Evolutionary conservation across 345 rosid genomes (phyloP).

Genomic region (Nasturtium officinale): DNA sequence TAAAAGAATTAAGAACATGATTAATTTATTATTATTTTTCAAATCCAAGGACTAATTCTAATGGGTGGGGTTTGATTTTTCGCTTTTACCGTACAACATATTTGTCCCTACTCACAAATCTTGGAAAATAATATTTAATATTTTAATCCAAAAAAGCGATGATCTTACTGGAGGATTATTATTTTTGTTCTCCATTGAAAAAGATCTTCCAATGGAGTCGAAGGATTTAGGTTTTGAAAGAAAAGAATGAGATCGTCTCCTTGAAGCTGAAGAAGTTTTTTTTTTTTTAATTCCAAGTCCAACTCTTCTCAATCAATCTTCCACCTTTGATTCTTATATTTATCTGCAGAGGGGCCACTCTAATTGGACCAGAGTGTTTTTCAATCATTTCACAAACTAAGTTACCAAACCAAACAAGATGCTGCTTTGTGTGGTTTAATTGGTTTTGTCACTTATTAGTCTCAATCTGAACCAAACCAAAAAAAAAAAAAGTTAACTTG

Average conservation of each 20-base stretch:
- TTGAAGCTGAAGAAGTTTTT: conserved; percentile 10
- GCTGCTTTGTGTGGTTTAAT: not conserved
- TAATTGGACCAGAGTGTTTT: not conserved
- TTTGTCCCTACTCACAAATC: not conserved
- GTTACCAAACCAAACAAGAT: not conserved
- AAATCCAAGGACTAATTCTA: not conserved
- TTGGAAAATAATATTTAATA: not conserved
- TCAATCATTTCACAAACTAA: not conserved
- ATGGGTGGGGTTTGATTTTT: not conserved
- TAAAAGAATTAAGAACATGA: not conserved
- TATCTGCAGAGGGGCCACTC: not conserved
- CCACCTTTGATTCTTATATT: not conserved
- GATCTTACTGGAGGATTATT: conserved; percentile 18
- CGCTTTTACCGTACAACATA: not conserved
- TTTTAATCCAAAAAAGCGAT: not conserved
- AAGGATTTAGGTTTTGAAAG: not conserved
- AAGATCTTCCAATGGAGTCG: not conserved
- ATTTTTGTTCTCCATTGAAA: not conserved
- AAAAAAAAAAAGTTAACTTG: not conserved
- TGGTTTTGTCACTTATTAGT: not conserved
- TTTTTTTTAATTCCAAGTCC: not conserved
- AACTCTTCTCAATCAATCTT: not conserved
- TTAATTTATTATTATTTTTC: not conserved
- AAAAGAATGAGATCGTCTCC: conserved; percentile 23
- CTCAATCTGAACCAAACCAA: not conserved